Base-by-base conservation (phyloP, 768 basidiomycete genomes). In the Phlebiopsis flavidoalba region DNA sequence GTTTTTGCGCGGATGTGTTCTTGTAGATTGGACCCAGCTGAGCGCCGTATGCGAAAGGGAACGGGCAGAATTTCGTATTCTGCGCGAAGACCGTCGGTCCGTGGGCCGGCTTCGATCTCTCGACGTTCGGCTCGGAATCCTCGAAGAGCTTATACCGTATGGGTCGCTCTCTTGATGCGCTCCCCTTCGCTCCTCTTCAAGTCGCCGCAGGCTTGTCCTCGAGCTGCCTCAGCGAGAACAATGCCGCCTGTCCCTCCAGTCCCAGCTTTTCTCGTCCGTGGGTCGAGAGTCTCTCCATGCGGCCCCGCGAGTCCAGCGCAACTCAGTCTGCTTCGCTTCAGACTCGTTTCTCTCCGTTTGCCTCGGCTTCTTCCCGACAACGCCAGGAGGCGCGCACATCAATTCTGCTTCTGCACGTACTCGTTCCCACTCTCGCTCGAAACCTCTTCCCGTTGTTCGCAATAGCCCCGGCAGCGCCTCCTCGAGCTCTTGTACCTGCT, bases 251-350 rank as follows among this genome's bases (percentile, higher is more conserved):
- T 73, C 5, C 67, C 74, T 67, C 89, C n/a, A n/a, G n/a, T n/a
- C n/a, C 88, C 55, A 91, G 71, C 69, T 81, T 88, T 55, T 91
- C 90, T 67, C 79, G n/a, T 80, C 75, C 86, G n/a, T n/a, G 88
- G 59, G 74, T 76, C 31, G 70, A 77, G 57, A 93, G 72, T 67
- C 83, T 84, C 60, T 96, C 94, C 60, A 93, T 73, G 67, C 83
- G n/a, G 83, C 64, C 83, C 82, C 2, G 74, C 77, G 59, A 88
- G 69, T 0, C 74, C 73, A 7, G 79, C 74, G n/a, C 35, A 88
- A 75, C 67, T 93, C 92, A 14, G 72, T 73, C 66, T 79, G 83
- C 75, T 84, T 74, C 14, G 74, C 71, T 40, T 89, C 88, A 31
- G n/a, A 81, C 68, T 49, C 78, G 73, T 71, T 84, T 66, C 77